A percentile compares a stretch with the other conserved stretches of the same genome.
These are phyloP conservation scores for Capronia americana DNA, from an alignment of 2,329 filamentous ascomycete genomes.

Conservation along the genomic window DNA sequence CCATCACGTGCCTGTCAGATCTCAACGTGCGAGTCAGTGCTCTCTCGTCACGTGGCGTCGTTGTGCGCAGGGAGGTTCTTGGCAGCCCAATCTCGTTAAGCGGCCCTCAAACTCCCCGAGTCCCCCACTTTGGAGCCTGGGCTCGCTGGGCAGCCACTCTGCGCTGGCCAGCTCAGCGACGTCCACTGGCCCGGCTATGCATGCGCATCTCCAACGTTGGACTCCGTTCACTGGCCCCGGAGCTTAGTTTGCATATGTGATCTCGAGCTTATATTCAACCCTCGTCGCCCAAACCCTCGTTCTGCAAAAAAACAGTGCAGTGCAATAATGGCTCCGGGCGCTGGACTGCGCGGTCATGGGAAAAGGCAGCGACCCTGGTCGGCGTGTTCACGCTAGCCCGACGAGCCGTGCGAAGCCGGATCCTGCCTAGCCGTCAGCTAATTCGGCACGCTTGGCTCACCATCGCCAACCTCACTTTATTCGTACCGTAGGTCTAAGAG, in stretches of 20 bases:
- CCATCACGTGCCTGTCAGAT: too few relatives aligned
- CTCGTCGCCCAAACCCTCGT: background rate
- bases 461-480: slow-evolving; percentile 12
- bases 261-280: slow-evolving; percentile 4
- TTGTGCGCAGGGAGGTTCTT: background rate
- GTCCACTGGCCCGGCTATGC: background rate
- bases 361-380: background rate
- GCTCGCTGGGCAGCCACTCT: background rate
- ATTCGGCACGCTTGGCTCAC: background rate
- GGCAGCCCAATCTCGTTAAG: background rate
- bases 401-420: background rate
- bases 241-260: background rate
- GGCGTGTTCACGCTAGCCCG: background rate
- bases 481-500: background rate
- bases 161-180: slow-evolving; percentile 2
- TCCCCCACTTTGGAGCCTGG: background rate
- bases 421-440: slow-evolving; percentile 1
- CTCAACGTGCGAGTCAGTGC: too few relatives aligned
- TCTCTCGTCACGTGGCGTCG: background rate
- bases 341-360: background rate
- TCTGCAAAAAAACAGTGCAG: background rate
- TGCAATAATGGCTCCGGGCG: background rate
- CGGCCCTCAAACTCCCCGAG: background rate
- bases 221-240: background rate
- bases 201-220: background rate